Evolutionary conservation across 2,329 filamentous ascomycete species (phyloP).

Genomic region (Microsporum ferrugineum): DNA sequence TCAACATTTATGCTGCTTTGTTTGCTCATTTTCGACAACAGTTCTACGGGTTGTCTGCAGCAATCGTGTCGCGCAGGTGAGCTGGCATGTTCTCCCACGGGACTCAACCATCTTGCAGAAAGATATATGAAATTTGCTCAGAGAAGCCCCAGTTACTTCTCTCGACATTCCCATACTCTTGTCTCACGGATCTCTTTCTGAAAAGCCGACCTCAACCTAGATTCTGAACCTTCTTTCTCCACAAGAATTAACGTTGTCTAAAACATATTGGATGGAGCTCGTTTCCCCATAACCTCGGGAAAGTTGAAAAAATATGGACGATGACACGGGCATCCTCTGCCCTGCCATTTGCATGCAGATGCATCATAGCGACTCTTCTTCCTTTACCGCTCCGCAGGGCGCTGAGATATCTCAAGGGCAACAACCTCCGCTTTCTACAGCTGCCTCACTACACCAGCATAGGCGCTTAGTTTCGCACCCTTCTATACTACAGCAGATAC

Average conservation of each 20-base stretch:
- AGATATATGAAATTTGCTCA: slow-evolving; percentile 9
- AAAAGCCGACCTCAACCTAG: slow-evolving; percentile 7
- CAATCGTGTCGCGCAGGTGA: slow-evolving; percentile 19
- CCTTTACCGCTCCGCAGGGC: background rate
- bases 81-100: slow-evolving; percentile 15
- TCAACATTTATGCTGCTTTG: slow-evolving; percentile 11
- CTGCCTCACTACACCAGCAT: background rate
- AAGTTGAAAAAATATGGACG: slow-evolving; percentile 4
- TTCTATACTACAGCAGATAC: background rate
- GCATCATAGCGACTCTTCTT: background rate
- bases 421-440: background rate
- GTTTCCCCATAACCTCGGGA: background rate
- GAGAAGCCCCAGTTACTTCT: slow-evolving; percentile 9
- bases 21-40: slow-evolving; percentile 17
- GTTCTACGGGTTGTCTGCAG: slow-evolving; percentile 20
- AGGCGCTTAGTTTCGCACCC: background rate
- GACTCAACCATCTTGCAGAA: slow-evolving; percentile 8
- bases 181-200: slow-evolving; percentile 16
- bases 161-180: slow-evolving; percentile 14
- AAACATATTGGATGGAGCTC: slow-evolving; percentile 12
- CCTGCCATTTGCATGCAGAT: slow-evolving; percentile 1
- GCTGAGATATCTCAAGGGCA: background rate
- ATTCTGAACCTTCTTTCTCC: slow-evolving; percentile 9
- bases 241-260: slow-evolving; percentile 10
- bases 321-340: background rate